These are phyloP conservation scores for Yarrowia osloensis DNA, from an alignment of 805 yeast species.

Conservation along the genomic window DNA sequence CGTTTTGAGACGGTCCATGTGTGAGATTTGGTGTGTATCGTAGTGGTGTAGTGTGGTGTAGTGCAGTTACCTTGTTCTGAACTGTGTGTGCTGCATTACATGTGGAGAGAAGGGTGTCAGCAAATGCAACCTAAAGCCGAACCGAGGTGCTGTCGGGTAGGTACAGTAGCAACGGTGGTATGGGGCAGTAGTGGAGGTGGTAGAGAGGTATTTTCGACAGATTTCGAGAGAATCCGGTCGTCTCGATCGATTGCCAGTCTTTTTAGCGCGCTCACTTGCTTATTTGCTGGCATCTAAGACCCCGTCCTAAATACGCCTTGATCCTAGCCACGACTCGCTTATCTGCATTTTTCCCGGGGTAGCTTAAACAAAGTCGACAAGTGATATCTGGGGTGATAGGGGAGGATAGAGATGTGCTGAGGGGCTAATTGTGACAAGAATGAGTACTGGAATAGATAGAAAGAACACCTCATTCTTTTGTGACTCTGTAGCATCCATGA, in stretches of 20 bases:
- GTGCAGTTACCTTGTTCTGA: neutral
- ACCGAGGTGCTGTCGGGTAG: constrained; percentile 29
- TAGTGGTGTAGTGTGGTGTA: neutral
- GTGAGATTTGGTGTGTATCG: neutral
- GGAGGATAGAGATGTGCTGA: neutral
- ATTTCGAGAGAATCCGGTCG: too few relatives aligned
- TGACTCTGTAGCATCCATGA: too few relatives aligned
- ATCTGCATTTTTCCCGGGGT: constrained; percentile 2
- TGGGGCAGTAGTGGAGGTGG: neutral
- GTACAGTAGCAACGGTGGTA: neutral
- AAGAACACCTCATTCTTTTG: too few relatives aligned
- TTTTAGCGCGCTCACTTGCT: neutral
- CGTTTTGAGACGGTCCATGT: constrained; percentile 29
- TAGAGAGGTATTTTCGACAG: neutral
- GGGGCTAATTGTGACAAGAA: neutral
- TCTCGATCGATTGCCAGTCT: too few relatives aligned
- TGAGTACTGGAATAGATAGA: too few relatives aligned
- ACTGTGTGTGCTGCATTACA: neutral
- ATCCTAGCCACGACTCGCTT: neutral
- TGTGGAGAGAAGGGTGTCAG: constrained; percentile 29
- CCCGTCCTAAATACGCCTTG: neutral
- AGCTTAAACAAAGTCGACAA: too few relatives aligned
- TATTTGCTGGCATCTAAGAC: neutral
- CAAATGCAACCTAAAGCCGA: constrained; percentile 30
- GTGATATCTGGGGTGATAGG: too few relatives aligned